Base-by-base conservation (phyloP, 2,329 filamentous ascomycete genomes). In the Aspergillus candidus region DNA sequence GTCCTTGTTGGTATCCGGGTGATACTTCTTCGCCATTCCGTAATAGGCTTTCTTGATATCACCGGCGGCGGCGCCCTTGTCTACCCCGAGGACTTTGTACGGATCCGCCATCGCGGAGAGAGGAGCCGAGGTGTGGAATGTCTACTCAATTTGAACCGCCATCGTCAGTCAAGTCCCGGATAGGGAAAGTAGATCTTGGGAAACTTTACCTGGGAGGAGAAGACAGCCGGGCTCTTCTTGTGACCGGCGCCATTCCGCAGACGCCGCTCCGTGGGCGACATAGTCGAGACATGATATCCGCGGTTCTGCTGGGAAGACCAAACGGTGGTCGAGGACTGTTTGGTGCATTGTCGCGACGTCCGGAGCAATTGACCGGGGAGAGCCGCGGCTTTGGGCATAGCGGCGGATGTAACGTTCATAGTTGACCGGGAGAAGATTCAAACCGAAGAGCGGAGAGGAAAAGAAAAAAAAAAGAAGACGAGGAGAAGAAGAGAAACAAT, bases 31-130 rank as follows among this genome's bases (percentile, higher is more conserved):
- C 14, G 93, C 93, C 47, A 97, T 75, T 40, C 90, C 88, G 65
- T 98, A 98, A 73, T 98, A 98, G 3, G 93, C 90, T 68, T 96
- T 97, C 67, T 98, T 98, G 65, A 98, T 97, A 31, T 97, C 91
- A 47, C 81, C 74, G 3, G 88, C 73, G 1, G 87, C 83, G n/a
- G 93, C 88, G 50, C 70, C 77, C 66, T 91, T 94, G 59, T 75
- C 75, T 27, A 98, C 88, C 11, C 93, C 93, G 22, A 98, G 82
- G 4, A 86, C 78, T 53, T 82, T 79, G 68, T 98, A 98, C 1
- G 93, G 93, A 59, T 98, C 86, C 64, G 87, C 80, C 35, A 83
- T 84, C 17, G 80, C 79, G 62, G 83, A 82, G 64, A 84, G 86
- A 29, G 71, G 56, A 69, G 65, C 54, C 5, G 66, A 69, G 11